Evolutionary conservation across 148 eudicot genomes (phyloP).

Genomic region (Hydrangea macrophylla): DNA sequence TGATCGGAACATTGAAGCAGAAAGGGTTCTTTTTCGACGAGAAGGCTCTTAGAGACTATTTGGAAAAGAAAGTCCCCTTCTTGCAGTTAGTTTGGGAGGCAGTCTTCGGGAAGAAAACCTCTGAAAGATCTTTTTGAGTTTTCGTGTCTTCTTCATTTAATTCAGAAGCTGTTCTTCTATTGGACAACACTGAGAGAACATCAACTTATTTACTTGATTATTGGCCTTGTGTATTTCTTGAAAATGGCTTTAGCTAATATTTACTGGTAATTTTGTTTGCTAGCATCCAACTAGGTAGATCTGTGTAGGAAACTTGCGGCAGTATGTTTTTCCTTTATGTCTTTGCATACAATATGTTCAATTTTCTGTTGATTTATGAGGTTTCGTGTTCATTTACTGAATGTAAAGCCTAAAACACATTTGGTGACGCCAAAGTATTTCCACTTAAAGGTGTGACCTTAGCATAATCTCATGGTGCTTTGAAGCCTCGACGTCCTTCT

Average conservation of each 20-base stretch:
- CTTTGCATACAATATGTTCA: background rate
- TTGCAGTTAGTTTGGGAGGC: slow-evolving; percentile 82
- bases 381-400: background rate
- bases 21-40: slow-evolving; percentile 70
- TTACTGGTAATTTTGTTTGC: background rate
- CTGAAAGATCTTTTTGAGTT: slow-evolving; percentile 23
- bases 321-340: background rate
- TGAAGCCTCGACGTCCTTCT: background rate
- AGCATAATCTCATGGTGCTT: background rate
- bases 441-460: background rate
- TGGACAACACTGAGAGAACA: background rate
- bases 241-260: slow-evolving; percentile 1
- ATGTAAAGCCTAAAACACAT: background rate
- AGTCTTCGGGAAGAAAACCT: slow-evolving; percentile 57
- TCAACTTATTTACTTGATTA: slow-evolving; percentile 3
- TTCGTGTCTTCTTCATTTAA: background rate
- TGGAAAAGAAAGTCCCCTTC: slow-evolving; percentile 71
- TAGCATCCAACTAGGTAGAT: background rate
- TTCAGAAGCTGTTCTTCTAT: slow-evolving; percentile 13
- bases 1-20: slow-evolving; percentile 41
- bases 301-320: background rate
- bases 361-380: background rate
- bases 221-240: background rate
- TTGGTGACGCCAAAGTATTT: background rate
- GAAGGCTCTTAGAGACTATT: slow-evolving; percentile 59